phyloP scores from a whole-genome alignment of 208 protist species.

The Angomonas deanei region DNA sequence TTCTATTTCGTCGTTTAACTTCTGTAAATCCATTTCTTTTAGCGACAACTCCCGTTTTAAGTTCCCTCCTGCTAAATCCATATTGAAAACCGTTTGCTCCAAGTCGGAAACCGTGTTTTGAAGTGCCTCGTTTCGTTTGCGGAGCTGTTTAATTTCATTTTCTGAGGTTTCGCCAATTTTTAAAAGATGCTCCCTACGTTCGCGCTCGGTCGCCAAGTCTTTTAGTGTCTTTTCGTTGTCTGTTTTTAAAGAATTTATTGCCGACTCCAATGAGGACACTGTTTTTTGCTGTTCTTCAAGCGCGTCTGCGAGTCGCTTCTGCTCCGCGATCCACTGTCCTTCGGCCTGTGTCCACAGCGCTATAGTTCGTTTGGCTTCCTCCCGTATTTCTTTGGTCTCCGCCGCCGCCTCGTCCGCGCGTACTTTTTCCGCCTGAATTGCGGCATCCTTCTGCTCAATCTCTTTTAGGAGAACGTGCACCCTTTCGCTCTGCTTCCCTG shows the following conservation, averaged over 20 bases:
- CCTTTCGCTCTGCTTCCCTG: conserved; percentile 56
- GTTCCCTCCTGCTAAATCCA: conserved; percentile 58
- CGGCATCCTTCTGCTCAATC: conserved; percentile 41
- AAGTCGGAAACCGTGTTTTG: conserved; percentile 57
- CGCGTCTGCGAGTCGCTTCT: conserved; percentile 39
- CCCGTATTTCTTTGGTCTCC: conserved; percentile 64
- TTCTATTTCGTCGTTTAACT: conserved; percentile 37
- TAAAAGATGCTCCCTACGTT: conserved; percentile 25
- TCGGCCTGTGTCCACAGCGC: conserved; percentile 70
- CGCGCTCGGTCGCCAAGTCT: conserved; percentile 28
- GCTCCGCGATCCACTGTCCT: conserved; percentile 65
- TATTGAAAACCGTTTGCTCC: conserved; percentile 63
- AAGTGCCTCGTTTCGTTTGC: conserved; percentile 40
- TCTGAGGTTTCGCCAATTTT: conserved; percentile 18
- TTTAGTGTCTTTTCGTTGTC: conserved; percentile 17
- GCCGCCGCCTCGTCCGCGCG: conserved; percentile 24
- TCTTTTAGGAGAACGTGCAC: conserved; percentile 64
- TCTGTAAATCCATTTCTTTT: conserved; percentile 73
- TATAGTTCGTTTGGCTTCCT: conserved; percentile 63
- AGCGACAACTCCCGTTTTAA: conserved; percentile 51
- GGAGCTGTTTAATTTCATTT: conserved; percentile 25
- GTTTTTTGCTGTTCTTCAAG: conserved; percentile 15
- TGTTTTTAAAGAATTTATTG: conserved; percentile 6
- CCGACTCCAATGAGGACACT: conserved; percentile 6
- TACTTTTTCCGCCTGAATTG: conserved; percentile 34